A percentile compares a stretch with the other conserved stretches of the same genome.
phyloP scores from a whole-genome alignment of 768 basidiomycete genomes.

The Wakefieldia striispora region DNA sequence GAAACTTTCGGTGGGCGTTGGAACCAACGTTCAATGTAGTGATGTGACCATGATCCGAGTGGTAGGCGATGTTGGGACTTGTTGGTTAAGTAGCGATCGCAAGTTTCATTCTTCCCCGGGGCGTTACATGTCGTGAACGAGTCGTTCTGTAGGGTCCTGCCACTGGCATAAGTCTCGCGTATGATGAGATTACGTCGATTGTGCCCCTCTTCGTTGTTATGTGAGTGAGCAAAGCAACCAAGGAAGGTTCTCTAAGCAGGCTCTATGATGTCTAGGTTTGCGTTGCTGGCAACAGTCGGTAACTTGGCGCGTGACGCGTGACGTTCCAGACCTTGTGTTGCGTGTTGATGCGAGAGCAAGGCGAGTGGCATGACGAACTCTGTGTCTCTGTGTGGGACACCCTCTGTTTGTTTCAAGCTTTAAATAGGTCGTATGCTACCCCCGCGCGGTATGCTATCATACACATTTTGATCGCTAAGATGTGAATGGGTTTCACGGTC shows the following conservation, averaged over 20 bases:
- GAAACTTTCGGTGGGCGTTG: slow-evolving; percentile 47
- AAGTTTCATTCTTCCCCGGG: slow-evolving; percentile 6
- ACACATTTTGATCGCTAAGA: neutral
- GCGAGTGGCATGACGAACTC: slow-evolving; percentile 70
- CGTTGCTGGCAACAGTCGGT: slow-evolving; percentile 68
- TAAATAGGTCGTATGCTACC: slow-evolving; percentile 55
- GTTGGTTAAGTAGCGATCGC: slow-evolving; percentile 65
- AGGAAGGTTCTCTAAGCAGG: neutral
- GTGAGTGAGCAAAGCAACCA: slow-evolving; percentile 33
- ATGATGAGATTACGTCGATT: slow-evolving; percentile 59
- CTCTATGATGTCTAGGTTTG: slow-evolving; percentile 50
- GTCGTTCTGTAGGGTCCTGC: slow-evolving; percentile 38
- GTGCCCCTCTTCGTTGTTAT: slow-evolving; percentile 66
- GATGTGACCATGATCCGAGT: slow-evolving; percentile 1
- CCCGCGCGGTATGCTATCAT: slow-evolving; percentile 48
- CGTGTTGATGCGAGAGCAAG: slow-evolving; percentile 35
- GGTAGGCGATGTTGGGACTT: slow-evolving; percentile 69
- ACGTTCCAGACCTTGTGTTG: neutral
- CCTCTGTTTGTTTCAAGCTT: neutral
- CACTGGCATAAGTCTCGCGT: slow-evolving; percentile 58
- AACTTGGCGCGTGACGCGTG: slow-evolving; percentile 46
- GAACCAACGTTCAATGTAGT: neutral
- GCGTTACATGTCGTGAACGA: neutral
- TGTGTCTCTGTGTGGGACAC: slow-evolving; percentile 50
- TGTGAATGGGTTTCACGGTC: no score